phyloP scores from a whole-genome alignment of 2,329 filamentous ascomycete species.

The Penicillium rolfsii region DNA sequence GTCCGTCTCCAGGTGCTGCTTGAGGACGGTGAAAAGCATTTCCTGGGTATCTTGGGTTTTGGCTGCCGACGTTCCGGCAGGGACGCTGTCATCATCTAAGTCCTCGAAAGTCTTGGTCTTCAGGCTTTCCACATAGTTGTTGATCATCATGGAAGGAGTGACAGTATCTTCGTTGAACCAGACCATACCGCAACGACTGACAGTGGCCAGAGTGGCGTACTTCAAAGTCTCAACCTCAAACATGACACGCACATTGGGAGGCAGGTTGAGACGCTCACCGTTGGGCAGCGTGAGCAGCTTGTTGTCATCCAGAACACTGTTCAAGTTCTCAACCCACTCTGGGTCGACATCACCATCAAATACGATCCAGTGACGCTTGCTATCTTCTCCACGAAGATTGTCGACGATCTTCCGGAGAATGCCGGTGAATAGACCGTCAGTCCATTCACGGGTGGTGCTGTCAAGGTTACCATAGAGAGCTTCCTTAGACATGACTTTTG shows the following conservation, averaged over 20 bases:
- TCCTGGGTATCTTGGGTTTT: conserved; percentile 79
- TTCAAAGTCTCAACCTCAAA: conserved; percentile 98
- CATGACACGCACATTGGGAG: conserved; percentile 96
- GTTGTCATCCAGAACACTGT: conserved; percentile 99
- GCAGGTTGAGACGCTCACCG: conserved; percentile 93
- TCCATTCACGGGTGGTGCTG: conserved; percentile 97
- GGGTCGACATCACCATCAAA: conserved; percentile 99
- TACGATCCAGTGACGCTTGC: conserved; percentile 98
- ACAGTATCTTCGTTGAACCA: conserved; percentile 99
- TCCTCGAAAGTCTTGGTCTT: conserved; percentile 88
- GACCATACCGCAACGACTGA: conserved; percentile 99
- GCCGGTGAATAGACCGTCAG: conserved; percentile 95
- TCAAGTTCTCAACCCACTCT: conserved; percentile 99
- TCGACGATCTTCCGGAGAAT: conserved; percentile 98
- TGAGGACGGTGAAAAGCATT: conserved; percentile 77
- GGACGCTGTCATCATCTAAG: conserved; percentile 85
- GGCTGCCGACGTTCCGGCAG: conserved; percentile 72
- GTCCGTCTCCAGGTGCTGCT: conserved; percentile 74
- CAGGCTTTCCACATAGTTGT: conserved; percentile 84
- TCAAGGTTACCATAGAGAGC: conserved; percentile 94
- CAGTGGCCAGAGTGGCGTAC: conserved; percentile 96
- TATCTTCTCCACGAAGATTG: conserved; percentile 94
- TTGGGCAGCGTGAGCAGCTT: conserved; percentile 96
- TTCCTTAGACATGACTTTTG: conserved; percentile 99
- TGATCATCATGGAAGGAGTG: conserved; percentile 86